Base-by-base conservation (phyloP, 139 green algal species). In the Chlamydomonas sphaeroides region DNA sequence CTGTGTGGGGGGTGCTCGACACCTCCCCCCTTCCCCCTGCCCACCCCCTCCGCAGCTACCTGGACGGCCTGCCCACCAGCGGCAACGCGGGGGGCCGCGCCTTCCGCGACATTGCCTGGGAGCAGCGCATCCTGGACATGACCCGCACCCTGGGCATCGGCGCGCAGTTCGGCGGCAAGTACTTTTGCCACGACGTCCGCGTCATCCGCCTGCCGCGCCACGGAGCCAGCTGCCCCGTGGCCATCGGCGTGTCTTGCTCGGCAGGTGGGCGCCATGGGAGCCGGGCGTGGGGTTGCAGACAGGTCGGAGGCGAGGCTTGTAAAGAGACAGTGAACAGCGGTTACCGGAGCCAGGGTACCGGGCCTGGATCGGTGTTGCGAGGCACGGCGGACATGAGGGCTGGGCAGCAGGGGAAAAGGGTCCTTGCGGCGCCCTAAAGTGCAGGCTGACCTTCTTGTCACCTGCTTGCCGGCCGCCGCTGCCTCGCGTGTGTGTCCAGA, bases 141-240 rank as follows among this genome's bases (percentile, higher is more conserved):
- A 86, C 67, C 15, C 79, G 87, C 57, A 63, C 80, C 56, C 77
- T 88, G 77, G 81, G 80, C 69, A 83, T 89, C 42, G 85, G 76
- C 25, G 73, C 73, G 51, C 66, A 83, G 56, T 80, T 87, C 62
- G 72, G 78, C 53, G 78, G 87, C 83, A 91, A 91, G 83, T 91
- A 91, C 83, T 91, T 91, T 48, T 91, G 87, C 83, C 87, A 91
- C 79, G 87, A 91, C 41, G 87, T 91, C 62, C 67, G 83, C 1
- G 87, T 91, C 61, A 85, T 91, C 42, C 78, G 87, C 25, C 75
- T 91, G 79, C 87, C 87, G 1, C 73, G 87, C 1, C 87, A 91
- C 41, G 87, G 87, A 0, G 87, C 87, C 30, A 87, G 79, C 15
- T 91, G 87, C 83, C 87, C 87, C 2, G 83, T 91, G 30, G 83